These are phyloP conservation scores for Botryosphaeria dothidea DNA, from an alignment of 2,329 filamentous ascomycete species.

Conservation along the genomic window DNA sequence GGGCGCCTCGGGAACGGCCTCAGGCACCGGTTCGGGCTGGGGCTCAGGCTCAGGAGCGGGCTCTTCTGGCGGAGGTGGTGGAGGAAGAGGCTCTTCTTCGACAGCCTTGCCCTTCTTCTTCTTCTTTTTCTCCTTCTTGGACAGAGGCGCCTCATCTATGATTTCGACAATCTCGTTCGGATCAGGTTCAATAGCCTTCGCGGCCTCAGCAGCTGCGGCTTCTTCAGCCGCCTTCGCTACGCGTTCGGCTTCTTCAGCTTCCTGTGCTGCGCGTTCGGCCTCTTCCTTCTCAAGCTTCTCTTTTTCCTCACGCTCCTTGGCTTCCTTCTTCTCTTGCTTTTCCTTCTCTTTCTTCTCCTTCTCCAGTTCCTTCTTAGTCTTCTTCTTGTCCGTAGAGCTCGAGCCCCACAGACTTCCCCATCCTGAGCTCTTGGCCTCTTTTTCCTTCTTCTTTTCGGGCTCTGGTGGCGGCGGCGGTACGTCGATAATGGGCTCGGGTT, in stretches of 20 bases:
- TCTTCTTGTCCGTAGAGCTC: constrained; percentile 13
- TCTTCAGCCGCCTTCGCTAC: constrained; percentile 11
- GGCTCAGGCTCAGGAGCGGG: constrained; percentile 24
- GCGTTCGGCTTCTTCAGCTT: constrained; percentile 24
- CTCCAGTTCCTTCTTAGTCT: constrained; percentile 27
- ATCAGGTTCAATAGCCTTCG: constrained; percentile 21
- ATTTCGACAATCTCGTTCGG: constrained; percentile 18
- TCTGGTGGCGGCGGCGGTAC: constrained; percentile 1
- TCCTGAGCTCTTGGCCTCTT: constrained; percentile 8
- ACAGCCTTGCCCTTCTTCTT: constrained; percentile 51
- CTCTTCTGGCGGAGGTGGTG: constrained; percentile 21
- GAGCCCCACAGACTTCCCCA: constrained; percentile 28
- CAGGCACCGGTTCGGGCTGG: constrained; percentile 32
- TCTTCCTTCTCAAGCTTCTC: constrained; percentile 29
- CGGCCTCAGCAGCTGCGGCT: not conserved
- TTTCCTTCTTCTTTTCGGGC: constrained; percentile 11
- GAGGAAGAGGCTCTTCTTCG: constrained; percentile 28
- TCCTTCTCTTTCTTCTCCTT: constrained; percentile 25
- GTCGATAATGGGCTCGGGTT: constrained; percentile 36
- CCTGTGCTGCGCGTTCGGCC: constrained; percentile 22
- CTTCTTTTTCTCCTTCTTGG: constrained; percentile 43
- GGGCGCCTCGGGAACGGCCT: constrained; percentile 21
- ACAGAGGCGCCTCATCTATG: constrained; percentile 16
- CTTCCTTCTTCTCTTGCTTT: constrained; percentile 26
- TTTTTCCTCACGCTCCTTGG: constrained; percentile 27